Evolutionary conservation across 306 rosid species (phyloP).

Genomic region (Cicer cuneatum): DNA sequence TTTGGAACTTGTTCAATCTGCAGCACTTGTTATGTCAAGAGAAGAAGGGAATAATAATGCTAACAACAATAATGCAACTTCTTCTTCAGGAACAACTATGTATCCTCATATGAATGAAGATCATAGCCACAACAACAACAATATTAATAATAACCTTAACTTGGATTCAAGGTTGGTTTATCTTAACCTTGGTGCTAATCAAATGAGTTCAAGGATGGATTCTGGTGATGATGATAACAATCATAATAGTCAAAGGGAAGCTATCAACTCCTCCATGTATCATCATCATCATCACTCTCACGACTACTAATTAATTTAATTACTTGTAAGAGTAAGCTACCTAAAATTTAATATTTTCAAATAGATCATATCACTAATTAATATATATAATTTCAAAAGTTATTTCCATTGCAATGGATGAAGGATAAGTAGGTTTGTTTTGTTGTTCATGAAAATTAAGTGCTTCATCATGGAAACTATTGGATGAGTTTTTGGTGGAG

Average conservation of each 20-base stretch:
- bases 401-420: conserved; percentile 39
- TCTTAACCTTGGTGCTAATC: conserved; percentile 83
- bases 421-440: background rate
- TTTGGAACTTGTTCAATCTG: conserved; percentile 92
- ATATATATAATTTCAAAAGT: conserved; percentile 30
- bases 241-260: conserved; percentile 54
- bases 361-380: conserved; percentile 4
- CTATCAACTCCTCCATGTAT: conserved; percentile 66
- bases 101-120: conserved; percentile 76
- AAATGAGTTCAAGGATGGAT: conserved; percentile 63
- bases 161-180: conserved; percentile 88
- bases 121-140: conserved; percentile 53
- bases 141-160: conserved; percentile 55
- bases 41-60: conserved; percentile 70
- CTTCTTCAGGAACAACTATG: conserved; percentile 57
- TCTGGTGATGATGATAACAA: conserved; percentile 56
- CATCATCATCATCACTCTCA: conserved; percentile 63
- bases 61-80: conserved; percentile 32
- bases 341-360: conserved; percentile 1
- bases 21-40: conserved; percentile 89
- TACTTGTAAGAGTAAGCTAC: conserved; percentile 32
- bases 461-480: conserved; percentile 37
- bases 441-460: conserved; percentile 22
- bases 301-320: conserved; percentile 55
- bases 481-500: conserved; percentile 29